phyloP scores from a whole-genome alignment of 441 rosid genomes.

The Adansonia madagascariensis region DNA sequence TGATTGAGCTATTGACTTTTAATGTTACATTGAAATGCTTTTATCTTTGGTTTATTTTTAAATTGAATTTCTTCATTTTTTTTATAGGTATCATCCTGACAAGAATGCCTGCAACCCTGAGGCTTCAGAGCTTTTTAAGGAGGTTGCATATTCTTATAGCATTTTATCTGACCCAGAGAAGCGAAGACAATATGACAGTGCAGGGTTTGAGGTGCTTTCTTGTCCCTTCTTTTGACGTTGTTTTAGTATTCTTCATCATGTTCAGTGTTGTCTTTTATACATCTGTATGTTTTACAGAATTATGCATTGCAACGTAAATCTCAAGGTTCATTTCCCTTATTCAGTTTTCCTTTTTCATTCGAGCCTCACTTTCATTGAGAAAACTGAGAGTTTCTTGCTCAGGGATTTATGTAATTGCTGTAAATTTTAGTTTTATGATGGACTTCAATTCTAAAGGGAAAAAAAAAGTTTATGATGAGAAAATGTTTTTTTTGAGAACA shows the following conservation, averaged over 20 bases:
- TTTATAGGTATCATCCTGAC: conserved; percentile 64
- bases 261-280: not conserved
- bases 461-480: not conserved
- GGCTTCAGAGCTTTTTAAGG: conserved; percentile 9
- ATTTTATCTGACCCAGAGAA: conserved; percentile 96
- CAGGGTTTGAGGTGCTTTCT: conserved; percentile 80
- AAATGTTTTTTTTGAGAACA: not conserved
- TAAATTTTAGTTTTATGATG: not conserved
- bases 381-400: not conserved
- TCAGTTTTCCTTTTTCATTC: not conserved
- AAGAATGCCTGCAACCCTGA: not conserved
- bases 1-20: not conserved
- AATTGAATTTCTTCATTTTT: conserved; percentile 2
- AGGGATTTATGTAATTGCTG: not conserved
- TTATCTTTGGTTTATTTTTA: not conserved
- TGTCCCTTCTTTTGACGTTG: conserved; percentile 6
- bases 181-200: conserved; percentile 91
- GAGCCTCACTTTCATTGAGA: not conserved
- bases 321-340: not conserved
- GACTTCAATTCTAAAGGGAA: not conserved
- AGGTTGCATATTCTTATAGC: conserved; percentile 20
- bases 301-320: not conserved
- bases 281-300: not conserved
- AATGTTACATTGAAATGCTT: not conserved
- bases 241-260: not conserved